These are phyloP conservation scores for Lactuca sativa DNA, from an alignment of 129 eudicot species.

Conservation along the genomic window DNA sequence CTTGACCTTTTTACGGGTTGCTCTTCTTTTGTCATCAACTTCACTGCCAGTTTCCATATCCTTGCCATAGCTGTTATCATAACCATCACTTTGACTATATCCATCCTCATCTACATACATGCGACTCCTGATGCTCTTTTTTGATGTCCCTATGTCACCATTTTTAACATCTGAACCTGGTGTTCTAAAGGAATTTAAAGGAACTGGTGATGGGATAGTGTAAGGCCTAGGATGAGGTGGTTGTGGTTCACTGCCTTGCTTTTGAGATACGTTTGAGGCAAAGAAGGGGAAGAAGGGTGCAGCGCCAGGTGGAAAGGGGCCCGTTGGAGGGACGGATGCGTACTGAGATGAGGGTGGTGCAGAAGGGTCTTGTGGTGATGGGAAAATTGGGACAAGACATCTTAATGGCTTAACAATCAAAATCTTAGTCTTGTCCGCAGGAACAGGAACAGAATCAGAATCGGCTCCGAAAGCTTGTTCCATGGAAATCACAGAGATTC, in stretches of 20 bases:
- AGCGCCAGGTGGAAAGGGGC: conserved; percentile 80
- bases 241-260: background rate
- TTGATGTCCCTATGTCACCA: conserved; percentile 47
- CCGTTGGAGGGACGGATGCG: conserved; percentile 62
- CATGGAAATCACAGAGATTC: conserved; percentile 39
- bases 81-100: conserved; percentile 43
- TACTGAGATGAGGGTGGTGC: conserved; percentile 48
- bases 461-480: conserved; percentile 50
- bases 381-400: conserved; percentile 74
- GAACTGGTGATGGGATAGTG: conserved; percentile 59
- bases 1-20: conserved; percentile 24
- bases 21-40: conserved; percentile 28
- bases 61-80: conserved; percentile 31
- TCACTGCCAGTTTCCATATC: conserved; percentile 35
- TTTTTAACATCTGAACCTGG: conserved; percentile 41
- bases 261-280: conserved; percentile 31
- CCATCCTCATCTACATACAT: conserved; percentile 38
- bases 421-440: conserved; percentile 62
- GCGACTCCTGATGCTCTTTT: conserved; percentile 28
- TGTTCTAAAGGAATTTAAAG: conserved; percentile 58
- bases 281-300: conserved; percentile 71
- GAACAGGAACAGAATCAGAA: conserved; percentile 32
- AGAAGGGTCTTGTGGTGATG: conserved; percentile 40
- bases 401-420: conserved; percentile 65
- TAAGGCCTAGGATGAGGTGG: conserved; percentile 28